A percentile compares a stretch with the other conserved stretches of the same genome.
Conservation (phyloP, 768 basidiomycete species). For the Mycena maculata region DNA sequence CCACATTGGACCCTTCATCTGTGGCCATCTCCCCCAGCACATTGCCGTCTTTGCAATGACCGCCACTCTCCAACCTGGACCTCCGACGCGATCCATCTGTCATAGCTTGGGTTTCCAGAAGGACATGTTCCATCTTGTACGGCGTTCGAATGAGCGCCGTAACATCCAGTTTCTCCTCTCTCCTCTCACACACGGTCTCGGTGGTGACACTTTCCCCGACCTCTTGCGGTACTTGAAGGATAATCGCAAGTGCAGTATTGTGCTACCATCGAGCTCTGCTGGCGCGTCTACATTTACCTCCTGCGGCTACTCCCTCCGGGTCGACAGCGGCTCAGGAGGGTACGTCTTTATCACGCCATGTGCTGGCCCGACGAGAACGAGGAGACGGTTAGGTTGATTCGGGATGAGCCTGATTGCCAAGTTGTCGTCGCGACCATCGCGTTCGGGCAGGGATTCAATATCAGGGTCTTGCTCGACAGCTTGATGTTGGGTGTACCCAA, state of each 20-base stretch:
- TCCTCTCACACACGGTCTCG: constrained; percentile 17
- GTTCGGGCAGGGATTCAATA: no score
- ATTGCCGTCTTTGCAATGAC: constrained; percentile 18
- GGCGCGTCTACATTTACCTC: constrained; percentile 26
- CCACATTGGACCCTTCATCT: constrained; percentile 17
- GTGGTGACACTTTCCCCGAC: constrained; percentile 16
- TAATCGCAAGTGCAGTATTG: no score
- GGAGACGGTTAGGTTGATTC: no score
- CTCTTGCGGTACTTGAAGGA: no score
- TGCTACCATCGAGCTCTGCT: constrained; percentile 31
- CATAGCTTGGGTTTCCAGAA: constrained; percentile 16
- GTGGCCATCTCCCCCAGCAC: no score
- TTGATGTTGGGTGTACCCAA: no score
- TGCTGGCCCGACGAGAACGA: no score
- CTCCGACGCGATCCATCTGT: constrained; percentile 1
- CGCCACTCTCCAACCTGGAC: constrained; percentile 24
- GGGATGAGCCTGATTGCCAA: no score
- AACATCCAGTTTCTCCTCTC: constrained; percentile 21
- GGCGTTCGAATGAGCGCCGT: constrained; percentile 26
- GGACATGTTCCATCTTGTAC: constrained; percentile 8
- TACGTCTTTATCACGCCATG: constrained; percentile 30
- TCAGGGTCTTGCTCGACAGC: no score
- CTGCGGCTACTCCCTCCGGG: constrained; percentile 16
- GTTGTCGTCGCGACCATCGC: no score
- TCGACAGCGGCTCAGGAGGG: background rate